Evolutionary conservation across 305 asterid genomes (phyloP), one percentile per base, ranked within the genome.

Genomic region (Fraxinus sp.): DNA sequence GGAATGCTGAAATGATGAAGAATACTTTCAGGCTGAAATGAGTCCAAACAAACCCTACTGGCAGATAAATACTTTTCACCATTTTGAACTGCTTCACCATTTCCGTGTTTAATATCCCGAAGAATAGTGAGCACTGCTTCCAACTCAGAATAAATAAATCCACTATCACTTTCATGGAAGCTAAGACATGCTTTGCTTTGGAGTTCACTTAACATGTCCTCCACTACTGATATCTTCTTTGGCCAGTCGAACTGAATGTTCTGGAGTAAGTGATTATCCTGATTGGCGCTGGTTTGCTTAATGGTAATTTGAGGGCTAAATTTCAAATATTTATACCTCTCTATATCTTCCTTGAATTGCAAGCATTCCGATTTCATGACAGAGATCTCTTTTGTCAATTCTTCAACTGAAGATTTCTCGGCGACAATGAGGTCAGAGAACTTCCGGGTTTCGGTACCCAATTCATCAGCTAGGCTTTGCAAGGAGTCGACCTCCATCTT

Each of bases 401-500:
- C 91, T 86, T 89, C 89, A 76, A 92, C 77, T 39, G 98, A 89
- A 59, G 97, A 89, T 78, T 87, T 81, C 90, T 97, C 98, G 30
- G 95, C 79, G 37, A 85, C 85, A 85, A 97, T 91, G 46, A 87
- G 81, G 55, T 82, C 88, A 5, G 96, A 87, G 46, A 92, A 83
- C 77, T 90, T 93, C 3, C 84, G 92, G 5, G 96, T 90, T 86
- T 95, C 97, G 30, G 86, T 76, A 74, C 97, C 94, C 74, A 92
- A 80, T 84, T 93, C 94, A 83, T 94, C 91, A 30, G 97, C 93
- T 78, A 92, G 86, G 80, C 89, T 89, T 87, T 94, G 98, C 90
- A 95, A 87, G 64, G 97, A 86, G 88, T 79, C 88, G 57, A 97
- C 92, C 88, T 94, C 99, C 49, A 92, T 84, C 92, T 93, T 93